Evolutionary conservation across 2,329 filamentous ascomycete genomes (phyloP).

Genomic region (Aurifilum marmelostoma): DNA sequence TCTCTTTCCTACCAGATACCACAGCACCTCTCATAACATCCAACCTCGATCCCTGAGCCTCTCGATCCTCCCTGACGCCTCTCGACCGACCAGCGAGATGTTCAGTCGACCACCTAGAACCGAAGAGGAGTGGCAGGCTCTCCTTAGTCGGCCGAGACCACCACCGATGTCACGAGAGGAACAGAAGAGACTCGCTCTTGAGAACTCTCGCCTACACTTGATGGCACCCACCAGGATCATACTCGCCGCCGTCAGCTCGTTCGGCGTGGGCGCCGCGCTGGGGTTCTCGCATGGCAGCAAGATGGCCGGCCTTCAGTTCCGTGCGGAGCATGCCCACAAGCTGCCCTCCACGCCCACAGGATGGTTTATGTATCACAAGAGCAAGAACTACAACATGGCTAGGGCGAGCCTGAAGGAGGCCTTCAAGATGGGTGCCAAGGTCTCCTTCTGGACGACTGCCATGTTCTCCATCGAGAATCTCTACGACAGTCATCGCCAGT

Average conservation of each 20-base stretch:
- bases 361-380: slow-evolving; percentile 99
- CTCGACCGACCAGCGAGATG: slow-evolving; percentile 11
- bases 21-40: background rate
- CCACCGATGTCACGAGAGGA: slow-evolving; percentile 10
- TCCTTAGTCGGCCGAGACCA: slow-evolving; percentile 5
- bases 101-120: slow-evolving; percentile 18
- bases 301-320: slow-evolving; percentile 78
- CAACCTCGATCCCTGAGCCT: background rate
- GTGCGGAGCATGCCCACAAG: slow-evolving; percentile 94
- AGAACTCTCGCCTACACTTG: slow-evolving; percentile 26
- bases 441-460: slow-evolving; percentile 72
- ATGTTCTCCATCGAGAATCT: slow-evolving; percentile 86
- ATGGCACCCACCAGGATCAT: slow-evolving; percentile 49
- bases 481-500: slow-evolving; percentile 72
- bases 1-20: background rate
- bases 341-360: slow-evolving; percentile 80
- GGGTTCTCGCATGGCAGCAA: slow-evolving; percentile 74
- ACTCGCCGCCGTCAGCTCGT: slow-evolving; percentile 64
- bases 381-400: slow-evolving; percentile 89
- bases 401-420: slow-evolving; percentile 80
- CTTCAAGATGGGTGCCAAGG: slow-evolving; percentile 69
- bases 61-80: background rate
- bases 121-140: slow-evolving; percentile 22
- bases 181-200: slow-evolving; percentile 13
- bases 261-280: slow-evolving; percentile 69